Evolutionary conservation across 148 eudicot genomes (phyloP).

Genomic region (Polygonum aviculare): DNA sequence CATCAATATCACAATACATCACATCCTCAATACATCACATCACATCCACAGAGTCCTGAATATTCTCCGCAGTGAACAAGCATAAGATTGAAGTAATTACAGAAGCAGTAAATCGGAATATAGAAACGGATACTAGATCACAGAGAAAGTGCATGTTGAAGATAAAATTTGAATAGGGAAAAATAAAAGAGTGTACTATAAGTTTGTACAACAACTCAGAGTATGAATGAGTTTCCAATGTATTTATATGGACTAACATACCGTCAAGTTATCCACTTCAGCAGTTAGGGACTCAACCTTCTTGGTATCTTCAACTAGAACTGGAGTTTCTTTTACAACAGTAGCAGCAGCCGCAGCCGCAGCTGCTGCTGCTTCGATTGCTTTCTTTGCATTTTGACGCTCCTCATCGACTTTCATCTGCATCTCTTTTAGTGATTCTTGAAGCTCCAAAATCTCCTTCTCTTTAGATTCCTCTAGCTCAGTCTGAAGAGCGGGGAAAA

Average conservation of each 20-base stretch:
- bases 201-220: neutral
- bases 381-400: constrained; percentile 25
- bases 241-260: constrained; percentile 15
- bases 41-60: neutral
- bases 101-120: neutral
- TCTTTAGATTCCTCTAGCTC: constrained; percentile 72
- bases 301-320: constrained; percentile 63
- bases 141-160: neutral
- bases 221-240: neutral
- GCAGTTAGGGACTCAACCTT: constrained; percentile 51
- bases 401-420: constrained; percentile 33
- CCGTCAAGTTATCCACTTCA: constrained; percentile 77
- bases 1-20: neutral
- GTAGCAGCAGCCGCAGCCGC: constrained; percentile 28
- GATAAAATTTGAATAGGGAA: neutral
- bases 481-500: constrained; percentile 28
- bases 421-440: constrained; percentile 57
- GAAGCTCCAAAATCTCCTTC: constrained; percentile 55
- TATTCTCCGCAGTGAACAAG: neutral
- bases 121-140: no score
- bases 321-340: constrained; percentile 57
- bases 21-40: neutral
- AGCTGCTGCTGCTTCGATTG: constrained; percentile 45
- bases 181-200: neutral
- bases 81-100: neutral